Conservation (phyloP, 1,284 basidiomycete species). For the Mycosarcoma mackinlayi region DNA sequence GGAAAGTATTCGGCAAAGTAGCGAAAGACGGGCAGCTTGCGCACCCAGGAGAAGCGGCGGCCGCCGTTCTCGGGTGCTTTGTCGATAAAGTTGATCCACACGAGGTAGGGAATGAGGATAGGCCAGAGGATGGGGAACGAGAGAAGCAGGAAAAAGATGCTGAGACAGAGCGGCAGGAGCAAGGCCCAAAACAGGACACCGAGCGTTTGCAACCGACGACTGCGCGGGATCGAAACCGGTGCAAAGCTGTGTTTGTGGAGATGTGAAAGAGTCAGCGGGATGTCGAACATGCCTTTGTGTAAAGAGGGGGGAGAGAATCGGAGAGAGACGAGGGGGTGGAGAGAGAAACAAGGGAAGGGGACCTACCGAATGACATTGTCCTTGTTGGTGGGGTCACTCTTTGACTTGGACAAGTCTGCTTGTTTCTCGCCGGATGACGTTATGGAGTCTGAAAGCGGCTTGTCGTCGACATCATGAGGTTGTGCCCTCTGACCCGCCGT, state of each 20-base stretch:
- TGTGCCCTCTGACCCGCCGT: conserved; percentile 37
- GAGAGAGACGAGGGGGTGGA: background rate
- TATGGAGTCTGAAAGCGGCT: conserved; percentile 1
- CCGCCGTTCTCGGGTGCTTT: conserved; percentile 82
- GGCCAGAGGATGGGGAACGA: conserved; percentile 92
- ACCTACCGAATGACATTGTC: conserved; percentile 38
- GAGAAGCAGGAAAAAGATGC: conserved; percentile 82
- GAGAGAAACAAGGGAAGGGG: background rate
- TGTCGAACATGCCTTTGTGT: too few relatives aligned
- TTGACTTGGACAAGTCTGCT: background rate
- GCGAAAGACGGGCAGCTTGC: conserved; percentile 79
- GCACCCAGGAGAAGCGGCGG: conserved; percentile 80
- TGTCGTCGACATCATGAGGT: conserved; percentile 28
- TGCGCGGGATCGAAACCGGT: conserved; percentile 59
- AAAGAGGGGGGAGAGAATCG: too few relatives aligned
- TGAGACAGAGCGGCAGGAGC: conserved; percentile 78
- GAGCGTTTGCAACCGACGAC: conserved; percentile 65
- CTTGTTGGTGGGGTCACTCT: conserved; percentile 22
- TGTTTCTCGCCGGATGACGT: background rate
- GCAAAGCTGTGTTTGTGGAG: conserved; percentile 45
- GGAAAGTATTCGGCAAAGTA: conserved; percentile 93
- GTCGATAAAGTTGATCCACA: conserved; percentile 82
- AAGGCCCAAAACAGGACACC: conserved; percentile 86
- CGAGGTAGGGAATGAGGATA: conserved; percentile 79
- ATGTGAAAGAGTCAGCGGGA: background rate